Evolutionary conservation across 129 eudicot genomes (phyloP).

Genomic region (Helianthus annuus): HanXRQr2.0-SUNRISE NC_035435.2:79292944-79293443

Average conservation of each 20-base stretch:
- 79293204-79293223: slow-evolving; percentile 19
- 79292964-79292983: no score
- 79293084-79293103: no score
- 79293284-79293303: background rate
- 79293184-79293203: background rate
- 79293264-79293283: background rate
- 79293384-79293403: background rate
- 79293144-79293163: slow-evolving; percentile 18
- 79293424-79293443: background rate
- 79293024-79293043: no score
- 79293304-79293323: background rate
- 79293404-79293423: no score
- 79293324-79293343: no score
- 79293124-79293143: slow-evolving; percentile 3
- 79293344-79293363: background rate
- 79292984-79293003: no score
- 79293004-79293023: no score
- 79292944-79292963: no score
- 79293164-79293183: slow-evolving; percentile 13
- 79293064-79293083: no score
- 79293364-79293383: background rate
- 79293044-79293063: no score
- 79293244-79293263: background rate
- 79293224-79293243: slow-evolving; percentile 19
- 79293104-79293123: no score